These are phyloP conservation scores for Simplicillium sp. DNA, from an alignment of 2,329 filamentous ascomycete species.

Conservation along the genomic window DNA sequence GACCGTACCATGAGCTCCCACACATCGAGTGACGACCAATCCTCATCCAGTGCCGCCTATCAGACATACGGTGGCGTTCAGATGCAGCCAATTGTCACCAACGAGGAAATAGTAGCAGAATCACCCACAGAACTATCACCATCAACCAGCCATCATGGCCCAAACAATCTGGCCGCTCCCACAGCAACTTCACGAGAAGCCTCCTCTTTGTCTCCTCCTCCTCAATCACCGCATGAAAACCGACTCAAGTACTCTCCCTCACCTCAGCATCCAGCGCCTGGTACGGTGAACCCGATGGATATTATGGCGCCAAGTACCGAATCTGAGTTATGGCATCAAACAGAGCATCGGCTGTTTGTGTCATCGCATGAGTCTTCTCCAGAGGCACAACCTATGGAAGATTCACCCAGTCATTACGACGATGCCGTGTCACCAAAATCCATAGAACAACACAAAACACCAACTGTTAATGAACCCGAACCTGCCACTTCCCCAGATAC, in stretches of 20 bases:
- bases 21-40: conserved; percentile 3
- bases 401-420: not conserved
- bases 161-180: conserved; percentile 4
- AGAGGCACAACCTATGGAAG: conserved; percentile 2
- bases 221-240: no score
- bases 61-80: conserved; percentile 1
- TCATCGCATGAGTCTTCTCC: conserved; percentile 17
- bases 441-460: conserved; percentile 2
- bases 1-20: conserved; percentile 18
- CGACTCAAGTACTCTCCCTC: conserved; percentile 13
- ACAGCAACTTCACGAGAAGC: conserved; percentile 6
- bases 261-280: conserved; percentile 26
- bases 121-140: conserved; percentile 20
- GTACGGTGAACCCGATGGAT: conserved; percentile 44
- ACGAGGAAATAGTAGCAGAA: conserved; percentile 13
- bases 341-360: conserved; percentile 23
- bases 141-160: conserved; percentile 4
- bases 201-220: not conserved
- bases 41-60: not conserved
- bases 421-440: not conserved
- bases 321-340: conserved; percentile 25
- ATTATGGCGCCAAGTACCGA: conserved; percentile 36
- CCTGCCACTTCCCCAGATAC: no score
- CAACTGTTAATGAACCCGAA: no score
- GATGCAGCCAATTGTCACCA: conserved; percentile 7